Evolutionary conservation across 257 asterid genomes (phyloP).

Genomic region (Primulina huaijiensis): DNA sequence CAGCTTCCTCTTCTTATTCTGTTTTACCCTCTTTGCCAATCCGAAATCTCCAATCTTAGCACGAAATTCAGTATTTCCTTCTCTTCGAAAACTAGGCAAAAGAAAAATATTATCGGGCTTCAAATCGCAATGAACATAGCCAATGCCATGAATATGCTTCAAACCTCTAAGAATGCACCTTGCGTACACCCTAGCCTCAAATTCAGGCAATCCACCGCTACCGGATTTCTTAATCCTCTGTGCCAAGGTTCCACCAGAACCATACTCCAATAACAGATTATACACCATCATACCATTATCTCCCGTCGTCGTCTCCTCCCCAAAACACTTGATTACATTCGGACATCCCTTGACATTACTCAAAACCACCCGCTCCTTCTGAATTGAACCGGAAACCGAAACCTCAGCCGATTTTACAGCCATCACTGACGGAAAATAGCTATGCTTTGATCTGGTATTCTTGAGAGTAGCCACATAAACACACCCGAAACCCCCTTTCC

Average conservation of each 20-base stretch:
- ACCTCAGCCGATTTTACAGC: constrained; percentile 99
- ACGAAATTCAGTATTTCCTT: constrained; percentile 30
- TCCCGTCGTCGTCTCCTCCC: constrained; percentile 83
- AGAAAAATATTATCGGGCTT: constrained; percentile 79
- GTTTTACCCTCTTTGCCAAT: constrained; percentile 60
- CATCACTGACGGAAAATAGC: constrained; percentile 68
- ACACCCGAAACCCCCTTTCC: constrained; percentile 86
- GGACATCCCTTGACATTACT: constrained; percentile 62
- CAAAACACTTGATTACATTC: constrained; percentile 58
- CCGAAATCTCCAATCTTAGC: constrained; percentile 91
- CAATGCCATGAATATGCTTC: constrained; percentile 48
- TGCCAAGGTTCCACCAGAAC: constrained; percentile 81
- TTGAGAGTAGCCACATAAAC: constrained; percentile 76
- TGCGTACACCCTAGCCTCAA: constrained; percentile 55
- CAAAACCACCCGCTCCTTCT: constrained; percentile 80
- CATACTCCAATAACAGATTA: constrained; percentile 78
- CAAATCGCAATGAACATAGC: constrained; percentile 91
- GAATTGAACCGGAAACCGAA: constrained; percentile 77
- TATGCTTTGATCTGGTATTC: constrained; percentile 67
- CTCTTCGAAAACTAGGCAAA: constrained; percentile 28
- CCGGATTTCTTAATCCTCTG: constrained; percentile 52
- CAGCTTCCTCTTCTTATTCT: constrained; percentile 68
- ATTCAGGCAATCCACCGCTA: constrained; percentile 54
- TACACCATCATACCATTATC: constrained; percentile 67
- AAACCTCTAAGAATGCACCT: constrained; percentile 64